phyloP scores from a whole-genome alignment of 1,139 yeast genomes.

The Candida pseudoviswanathii region DNA sequence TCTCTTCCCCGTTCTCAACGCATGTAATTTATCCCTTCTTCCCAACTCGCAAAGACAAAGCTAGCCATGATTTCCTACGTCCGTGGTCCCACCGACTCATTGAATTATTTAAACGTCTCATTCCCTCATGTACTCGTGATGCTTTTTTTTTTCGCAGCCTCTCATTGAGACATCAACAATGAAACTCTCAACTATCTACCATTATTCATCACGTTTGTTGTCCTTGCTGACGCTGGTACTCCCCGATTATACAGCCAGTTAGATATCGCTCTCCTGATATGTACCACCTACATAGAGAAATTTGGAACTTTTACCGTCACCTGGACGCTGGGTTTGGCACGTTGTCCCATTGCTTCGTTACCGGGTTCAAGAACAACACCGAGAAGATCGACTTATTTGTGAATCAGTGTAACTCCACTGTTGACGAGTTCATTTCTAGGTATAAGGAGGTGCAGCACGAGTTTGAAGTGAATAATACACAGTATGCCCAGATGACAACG shows the following conservation, averaged over 20 bases:
- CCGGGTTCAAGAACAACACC: conserved; percentile 20
- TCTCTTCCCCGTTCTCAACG: background rate
- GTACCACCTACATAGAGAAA: conserved; percentile 10
- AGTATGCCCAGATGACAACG: background rate
- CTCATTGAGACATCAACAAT: too few relatives aligned
- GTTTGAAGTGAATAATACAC: conserved; percentile 6
- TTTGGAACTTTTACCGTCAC: conserved; percentile 17
- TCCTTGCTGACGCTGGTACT: conserved; percentile 3
- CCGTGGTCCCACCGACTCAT: too few relatives aligned
- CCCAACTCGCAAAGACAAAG: too few relatives aligned
- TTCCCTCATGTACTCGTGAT: too few relatives aligned
- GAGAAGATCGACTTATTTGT: conserved; percentile 16
- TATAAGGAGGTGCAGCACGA: conserved; percentile 9
- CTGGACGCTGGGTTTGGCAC: conserved; percentile 23
- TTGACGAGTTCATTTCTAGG: conserved; percentile 9
- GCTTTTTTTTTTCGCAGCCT: too few relatives aligned
- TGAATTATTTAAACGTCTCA: too few relatives aligned
- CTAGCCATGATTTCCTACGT: too few relatives aligned
- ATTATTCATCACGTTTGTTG: background rate
- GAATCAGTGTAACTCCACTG: conserved; percentile 17
- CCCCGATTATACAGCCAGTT: conserved; percentile 7
- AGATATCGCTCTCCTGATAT: conserved; percentile 12
- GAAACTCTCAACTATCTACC: background rate
- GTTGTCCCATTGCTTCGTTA: conserved; percentile 20
- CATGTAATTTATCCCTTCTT: too few relatives aligned